Evolutionary conservation across 1,284 basidiomycete species (phyloP).

Genomic region (Meripilus lineatus): DNA sequence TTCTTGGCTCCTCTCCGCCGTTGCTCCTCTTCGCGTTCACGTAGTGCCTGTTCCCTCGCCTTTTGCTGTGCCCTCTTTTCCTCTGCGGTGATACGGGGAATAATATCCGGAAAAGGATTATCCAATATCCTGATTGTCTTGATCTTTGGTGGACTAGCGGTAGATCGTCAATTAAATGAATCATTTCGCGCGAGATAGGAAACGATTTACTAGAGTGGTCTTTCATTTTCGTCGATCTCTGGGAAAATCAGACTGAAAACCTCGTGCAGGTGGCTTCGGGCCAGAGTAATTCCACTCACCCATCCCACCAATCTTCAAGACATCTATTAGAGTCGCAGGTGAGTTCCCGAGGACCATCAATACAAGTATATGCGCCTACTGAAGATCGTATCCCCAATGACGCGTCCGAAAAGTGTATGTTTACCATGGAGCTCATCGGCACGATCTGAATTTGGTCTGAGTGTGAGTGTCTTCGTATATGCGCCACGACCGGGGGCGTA

Average conservation of each 20-base stretch:
- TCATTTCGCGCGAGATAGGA: neutral
- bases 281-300: constrained; percentile 38
- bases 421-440: constrained; percentile 88
- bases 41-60: constrained; percentile 71
- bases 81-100: constrained; percentile 93
- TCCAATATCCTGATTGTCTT: constrained; percentile 80
- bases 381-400: constrained; percentile 80
- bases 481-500: constrained; percentile 22
- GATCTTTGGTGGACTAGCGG: constrained; percentile 80
- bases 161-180: neutral
- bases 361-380: constrained; percentile 46
- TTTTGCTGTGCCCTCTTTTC: constrained; percentile 81
- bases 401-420: constrained; percentile 82
- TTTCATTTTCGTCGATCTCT: constrained; percentile 82
- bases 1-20: constrained; percentile 79
- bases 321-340: constrained; percentile 47
- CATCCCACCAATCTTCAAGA: constrained; percentile 84
- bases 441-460: constrained; percentile 47
- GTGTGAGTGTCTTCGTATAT: neutral
- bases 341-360: neutral
- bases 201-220: constrained; percentile 78
- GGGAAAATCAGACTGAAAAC: constrained; percentile 16
- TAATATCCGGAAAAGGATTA: constrained; percentile 92
- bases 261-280: constrained; percentile 5
- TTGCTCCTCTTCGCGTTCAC: constrained; percentile 72